Evolutionary conservation across 108 stramenopile genomes (phyloP), one percentile per base, ranked within the genome.

Genomic region (Thalassiosira profunda): DNA sequence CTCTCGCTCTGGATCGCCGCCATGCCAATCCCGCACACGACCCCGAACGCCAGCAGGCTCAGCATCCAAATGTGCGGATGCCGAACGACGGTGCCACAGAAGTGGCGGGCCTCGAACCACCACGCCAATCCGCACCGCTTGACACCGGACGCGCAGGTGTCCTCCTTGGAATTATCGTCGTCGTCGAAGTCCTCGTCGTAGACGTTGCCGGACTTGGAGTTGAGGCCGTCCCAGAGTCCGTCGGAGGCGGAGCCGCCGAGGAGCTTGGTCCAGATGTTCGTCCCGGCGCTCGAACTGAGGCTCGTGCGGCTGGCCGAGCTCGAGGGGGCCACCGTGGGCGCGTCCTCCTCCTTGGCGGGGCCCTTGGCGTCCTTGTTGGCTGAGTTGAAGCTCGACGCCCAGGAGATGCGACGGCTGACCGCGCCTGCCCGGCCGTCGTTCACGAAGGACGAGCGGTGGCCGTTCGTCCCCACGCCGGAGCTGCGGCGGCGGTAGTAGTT

Each of bases 71-170:
- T 59, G 2, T 59, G 58, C 46, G 58, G 58, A 24, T 59, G 41
- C 15, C 10, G 8, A 14, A 59, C 8, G n/a, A 59, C 41, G 6
- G 58, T 59, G 5, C 25, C 25, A 59, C 25, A 48, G 51, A 59
- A 59, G 58, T 59, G 58, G 5, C 41, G 58, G 5, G 58, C 49
- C 47, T 59, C 58, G 25, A 25, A 59, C 58, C 45, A 59, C 58
- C 58, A 59, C 2, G 58, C 41, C 17, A 59, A 53, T 51, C 58
- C 58, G 47, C 58, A 59, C 6, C 58, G 58, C 17, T 53, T 59
- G 46, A 53, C 41, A 47, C 58, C 49, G 46, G 46, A 49, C 38
- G 15, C 14, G 23, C 58, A 59, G 26, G 46, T 18, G 14, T 7
- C 5, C 17, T 24, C 41, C 7, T 53, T 21, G 9, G 17, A 15